Base-by-base conservation (phyloP, 139 green algal genomes). In the Chlorella sp. region DNA sequence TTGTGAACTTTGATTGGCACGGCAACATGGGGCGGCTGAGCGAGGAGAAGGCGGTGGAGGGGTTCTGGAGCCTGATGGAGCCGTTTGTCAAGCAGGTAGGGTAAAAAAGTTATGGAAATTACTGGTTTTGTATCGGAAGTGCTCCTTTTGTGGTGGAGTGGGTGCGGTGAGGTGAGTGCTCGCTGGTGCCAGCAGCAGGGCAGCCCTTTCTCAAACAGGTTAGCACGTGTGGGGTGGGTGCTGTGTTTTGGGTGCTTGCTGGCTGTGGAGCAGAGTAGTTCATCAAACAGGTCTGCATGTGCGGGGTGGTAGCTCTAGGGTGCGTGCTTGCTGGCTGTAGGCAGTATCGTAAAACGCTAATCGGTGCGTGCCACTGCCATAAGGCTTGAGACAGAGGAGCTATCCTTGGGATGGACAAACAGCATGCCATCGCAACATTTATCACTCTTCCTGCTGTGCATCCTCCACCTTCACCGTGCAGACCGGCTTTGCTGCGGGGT, bases 1-100 rank as follows among this genome's bases (percentile, higher is more conserved):
- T 97, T 36, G 42, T 95, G 40, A 97, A 97, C 90, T 98, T 99
- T 83, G 98, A 99, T 95, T 99, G 98, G 98, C 98, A 99, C 91
- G 97, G 96, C 83, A 96, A 96, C 91, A 96, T 97, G 85, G 98
- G 97, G 91, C 88, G 95, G 76, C 90, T 99, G 53, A 96, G 94
- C 32, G 97, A 98, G 91, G 91, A 95, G 80, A 94, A 92, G 66
- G 95, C 97, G 4, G 96, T 99, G 39, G 97, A 99, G 89, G 97
- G 94, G 0, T 96, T 99, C 84, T 99, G 98, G 98, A 86, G 88
- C 40, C 87, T 94, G n/a, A 93, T 99, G 64, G 88, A 94, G 68
- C 60, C 86, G 5, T 66, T 95, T 28, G 61, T 95, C 0, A 85
- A 90, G 18, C 73, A 92, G 88, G 92, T 90, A 15, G 78, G 83